These are phyloP conservation scores for Citrus unshiu DNA, from an alignment of 345 rosid species.

Conservation along the genomic window DNA sequence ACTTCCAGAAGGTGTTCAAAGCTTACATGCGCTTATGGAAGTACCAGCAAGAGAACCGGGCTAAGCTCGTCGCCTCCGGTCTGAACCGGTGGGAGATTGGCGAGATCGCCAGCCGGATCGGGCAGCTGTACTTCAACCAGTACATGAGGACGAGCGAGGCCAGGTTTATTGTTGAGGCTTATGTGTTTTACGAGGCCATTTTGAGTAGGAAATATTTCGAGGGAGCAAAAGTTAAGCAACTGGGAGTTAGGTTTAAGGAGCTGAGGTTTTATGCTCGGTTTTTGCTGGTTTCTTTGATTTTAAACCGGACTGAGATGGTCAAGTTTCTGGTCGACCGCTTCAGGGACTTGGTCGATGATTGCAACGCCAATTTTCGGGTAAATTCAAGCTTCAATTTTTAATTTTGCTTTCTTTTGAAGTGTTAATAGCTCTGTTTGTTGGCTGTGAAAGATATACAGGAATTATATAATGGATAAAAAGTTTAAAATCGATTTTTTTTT, in stretches of 20 bases:
- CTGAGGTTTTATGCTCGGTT: slow-evolving; percentile 86
- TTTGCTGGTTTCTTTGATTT: slow-evolving; percentile 71
- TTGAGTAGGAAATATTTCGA: slow-evolving; percentile 74
- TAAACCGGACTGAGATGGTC: slow-evolving; percentile 65
- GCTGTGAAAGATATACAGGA: too few species aligned
- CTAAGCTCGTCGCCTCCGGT: slow-evolving; percentile 69
- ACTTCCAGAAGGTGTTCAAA: slow-evolving; percentile 81
- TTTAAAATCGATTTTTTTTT: background rate
- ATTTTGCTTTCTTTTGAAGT: background rate
- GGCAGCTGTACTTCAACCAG: slow-evolving; percentile 92
- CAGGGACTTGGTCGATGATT: slow-evolving; percentile 58
- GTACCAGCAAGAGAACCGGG: slow-evolving; percentile 84
- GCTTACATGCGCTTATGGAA: slow-evolving; percentile 96
- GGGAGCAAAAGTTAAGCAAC: slow-evolving; percentile 53
- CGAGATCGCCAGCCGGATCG: slow-evolving; percentile 99
- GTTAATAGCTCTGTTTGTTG: background rate
- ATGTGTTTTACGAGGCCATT: slow-evolving; percentile 92
- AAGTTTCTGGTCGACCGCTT: slow-evolving; percentile 44
- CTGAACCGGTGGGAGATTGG: slow-evolving; percentile 97
- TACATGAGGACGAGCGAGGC: slow-evolving; percentile 92
- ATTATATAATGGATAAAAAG: background rate
- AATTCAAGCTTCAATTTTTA: background rate
- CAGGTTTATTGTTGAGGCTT: slow-evolving; percentile 80
- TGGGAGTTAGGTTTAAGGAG: slow-evolving; percentile 79
- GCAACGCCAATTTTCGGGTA: slow-evolving; percentile 76